These are phyloP conservation scores for Lenzites betulinus DNA, from an alignment of 768 basidiomycete genomes.

Conservation along the genomic window DNA sequence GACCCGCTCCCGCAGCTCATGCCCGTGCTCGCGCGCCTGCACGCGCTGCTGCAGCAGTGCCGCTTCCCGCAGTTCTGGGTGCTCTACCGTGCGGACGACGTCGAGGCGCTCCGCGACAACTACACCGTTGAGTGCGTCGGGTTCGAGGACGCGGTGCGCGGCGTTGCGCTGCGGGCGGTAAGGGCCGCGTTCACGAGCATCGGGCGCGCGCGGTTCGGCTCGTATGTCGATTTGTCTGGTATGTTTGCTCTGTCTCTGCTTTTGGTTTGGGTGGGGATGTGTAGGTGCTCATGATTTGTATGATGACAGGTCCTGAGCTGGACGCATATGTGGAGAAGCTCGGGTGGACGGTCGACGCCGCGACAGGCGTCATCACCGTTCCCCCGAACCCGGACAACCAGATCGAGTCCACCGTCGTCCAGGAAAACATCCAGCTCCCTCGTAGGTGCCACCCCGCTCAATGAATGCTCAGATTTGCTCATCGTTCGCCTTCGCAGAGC, in stretches of 20 bases:
- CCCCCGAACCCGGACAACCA: conserved; percentile 89
- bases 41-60: conserved; percentile 76
- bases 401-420: conserved; percentile 81
- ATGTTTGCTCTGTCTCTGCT: too few relatives aligned
- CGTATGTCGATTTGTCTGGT: conserved; percentile 74
- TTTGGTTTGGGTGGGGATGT: background rate
- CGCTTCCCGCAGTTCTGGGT: conserved; percentile 89
- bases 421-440: conserved; percentile 78
- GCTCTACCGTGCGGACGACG: conserved; percentile 66
- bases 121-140: conserved; percentile 84
- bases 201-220: conserved; percentile 61
- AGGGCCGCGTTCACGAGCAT: conserved; percentile 80
- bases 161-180: conserved; percentile 76
- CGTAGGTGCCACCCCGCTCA: conserved; percentile 53
- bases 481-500: conserved; percentile 45
- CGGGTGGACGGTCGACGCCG: conserved; percentile 63
- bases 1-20: conserved; percentile 77
- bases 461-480: too few relatives aligned
- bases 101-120: conserved; percentile 77
- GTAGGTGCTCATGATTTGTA: background rate
- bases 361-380: conserved; percentile 59
- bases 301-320: conserved; percentile 52
- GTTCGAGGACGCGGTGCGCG: conserved; percentile 81
- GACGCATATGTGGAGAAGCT: conserved; percentile 60
- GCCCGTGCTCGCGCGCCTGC: conserved; percentile 65